These are phyloP conservation scores for Tubosaeta brunneosetosa DNA, from an alignment of 768 basidiomycete species.

Conservation along the genomic window DNA sequence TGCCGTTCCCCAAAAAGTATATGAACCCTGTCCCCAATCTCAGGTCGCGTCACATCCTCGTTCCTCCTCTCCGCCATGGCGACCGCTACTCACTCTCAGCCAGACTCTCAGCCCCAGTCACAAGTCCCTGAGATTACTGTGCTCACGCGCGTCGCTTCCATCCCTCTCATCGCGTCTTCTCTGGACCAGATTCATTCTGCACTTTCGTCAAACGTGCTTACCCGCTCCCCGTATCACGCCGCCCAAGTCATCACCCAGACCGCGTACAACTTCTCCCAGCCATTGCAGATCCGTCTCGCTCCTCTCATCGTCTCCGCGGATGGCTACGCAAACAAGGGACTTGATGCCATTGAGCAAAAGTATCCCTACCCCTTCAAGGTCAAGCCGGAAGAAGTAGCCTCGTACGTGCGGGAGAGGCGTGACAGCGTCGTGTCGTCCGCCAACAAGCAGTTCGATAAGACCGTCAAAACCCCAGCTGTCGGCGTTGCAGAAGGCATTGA, in stretches of 20 bases:
- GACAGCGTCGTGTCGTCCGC: constrained; percentile 51
- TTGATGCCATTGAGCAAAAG: constrained; percentile 66
- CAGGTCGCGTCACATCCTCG: constrained; percentile 5
- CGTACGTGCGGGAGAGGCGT: constrained; percentile 52
- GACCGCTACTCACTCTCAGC: constrained; percentile 27
- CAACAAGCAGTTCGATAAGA: constrained; percentile 62
- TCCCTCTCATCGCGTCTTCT: constrained; percentile 67
- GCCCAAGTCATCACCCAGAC: constrained; percentile 57
- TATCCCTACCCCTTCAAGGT: constrained; percentile 76
- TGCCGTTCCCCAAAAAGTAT: constrained; percentile 17
- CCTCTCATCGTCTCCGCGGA: constrained; percentile 64
- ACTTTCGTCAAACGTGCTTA: constrained; percentile 56
- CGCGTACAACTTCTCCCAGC: constrained; percentile 60
- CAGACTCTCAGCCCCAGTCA: constrained; percentile 14
- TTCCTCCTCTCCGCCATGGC: constrained; percentile 31
- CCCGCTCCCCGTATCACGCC: constrained; percentile 58
- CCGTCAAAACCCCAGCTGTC: constrained; percentile 57
- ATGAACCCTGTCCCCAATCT: constrained; percentile 23
- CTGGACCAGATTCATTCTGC: constrained; percentile 56
- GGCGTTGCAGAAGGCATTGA: constrained; percentile 66
- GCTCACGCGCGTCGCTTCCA: constrained; percentile 60
- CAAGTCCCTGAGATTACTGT: constrained; percentile 53
- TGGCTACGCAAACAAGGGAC: constrained; percentile 65
- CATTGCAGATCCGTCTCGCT: constrained; percentile 59
- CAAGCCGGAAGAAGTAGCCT: constrained; percentile 65